Evolutionary conservation across 164 flowering plant genomes (phyloP), one percentile per base, ranked within the genome.

Genomic region (Magnolia kwangsiensis): DNA sequence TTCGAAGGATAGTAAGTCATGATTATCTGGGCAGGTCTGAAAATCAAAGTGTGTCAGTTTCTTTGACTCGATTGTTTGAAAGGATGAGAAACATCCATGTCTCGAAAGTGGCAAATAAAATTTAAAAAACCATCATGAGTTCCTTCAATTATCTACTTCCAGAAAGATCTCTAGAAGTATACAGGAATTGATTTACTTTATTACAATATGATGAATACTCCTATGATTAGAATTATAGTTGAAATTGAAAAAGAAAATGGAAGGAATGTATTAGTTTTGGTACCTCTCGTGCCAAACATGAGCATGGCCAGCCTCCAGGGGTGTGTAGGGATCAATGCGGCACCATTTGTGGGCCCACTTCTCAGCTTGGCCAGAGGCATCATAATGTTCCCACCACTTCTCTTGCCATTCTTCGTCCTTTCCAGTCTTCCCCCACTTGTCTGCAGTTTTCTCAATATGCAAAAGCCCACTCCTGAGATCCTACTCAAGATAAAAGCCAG

Each of bases 201-300:
- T 63, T n/a, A 63, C 20, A 18, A 63, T 18, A 63, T 63, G 20
- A 63, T 63, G 65, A 5, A 37, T 63, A n/a, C 65, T 63, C 19
- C 23, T 18, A 11, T 61, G n/a, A 63, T 21, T 63, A 65, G 68
- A 65, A 65, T 21, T 16, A 55, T 11, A 16, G 61, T 11, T 11
- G 18, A 55, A 11, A 55, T 55, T 16, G 18, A 11, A 55, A 55
- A 55, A 11, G 61, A 55, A 55, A 11, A 55, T 11, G 61, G 18
- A 8, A 6, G 16, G 65, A 8, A 63, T 63, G 19, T 63, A n/a
- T 9, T 63, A n/a, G 65, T 23, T 58, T 49, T 67, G 50, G 66
- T 88, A 95, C 98, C 97, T 92, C 85, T 96, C 99, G 80, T 96
- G 93, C 98, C 99, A 94, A 81, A 92, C 87, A 82, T 96, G 99